Evolutionary conservation across 2,329 filamentous ascomycete genomes (phyloP).

Genomic region (Cladophialophora chaetospira): DNA sequence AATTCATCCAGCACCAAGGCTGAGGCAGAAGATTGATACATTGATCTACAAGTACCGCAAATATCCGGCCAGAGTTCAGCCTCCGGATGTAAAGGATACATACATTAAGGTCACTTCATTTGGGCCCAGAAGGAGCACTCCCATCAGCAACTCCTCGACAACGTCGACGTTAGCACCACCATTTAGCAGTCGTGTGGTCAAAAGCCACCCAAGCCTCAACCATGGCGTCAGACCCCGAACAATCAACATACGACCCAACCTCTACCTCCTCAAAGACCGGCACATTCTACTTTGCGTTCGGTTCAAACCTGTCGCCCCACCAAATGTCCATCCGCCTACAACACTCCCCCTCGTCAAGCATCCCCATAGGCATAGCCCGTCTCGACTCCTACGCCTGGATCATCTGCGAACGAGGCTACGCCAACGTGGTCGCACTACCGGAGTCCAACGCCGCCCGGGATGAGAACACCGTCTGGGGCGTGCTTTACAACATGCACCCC

Average conservation of each 20-base stretch:
- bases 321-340: slow-evolving; percentile 45
- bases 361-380: slow-evolving; percentile 43
- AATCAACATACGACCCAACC: slow-evolving; percentile 1
- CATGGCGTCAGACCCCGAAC: slow-evolving; percentile 12
- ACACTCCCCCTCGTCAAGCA: slow-evolving; percentile 39
- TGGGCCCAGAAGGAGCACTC: too few species aligned
- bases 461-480: slow-evolving; percentile 39
- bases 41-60: too few species aligned
- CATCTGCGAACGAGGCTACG: slow-evolving; percentile 46
- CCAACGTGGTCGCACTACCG: slow-evolving; percentile 41
- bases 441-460: slow-evolving; percentile 18
- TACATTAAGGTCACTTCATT: too few species aligned
- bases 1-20: too few species aligned
- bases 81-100: too few species aligned
- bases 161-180: too few species aligned
- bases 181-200: too few species aligned
- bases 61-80: too few species aligned
- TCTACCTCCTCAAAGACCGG: slow-evolving; percentile 26
- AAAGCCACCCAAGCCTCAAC: background rate
- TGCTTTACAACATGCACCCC: slow-evolving; percentile 45
- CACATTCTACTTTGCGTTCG: slow-evolving; percentile 48
- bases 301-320: slow-evolving; percentile 46
- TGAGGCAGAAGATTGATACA: too few species aligned
- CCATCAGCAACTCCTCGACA: too few species aligned
- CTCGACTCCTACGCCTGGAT: slow-evolving; percentile 45